Base-by-base conservation (phyloP, 202 grass and related monocot species). In the Bolboschoenoplectus hybrid region DNA sequence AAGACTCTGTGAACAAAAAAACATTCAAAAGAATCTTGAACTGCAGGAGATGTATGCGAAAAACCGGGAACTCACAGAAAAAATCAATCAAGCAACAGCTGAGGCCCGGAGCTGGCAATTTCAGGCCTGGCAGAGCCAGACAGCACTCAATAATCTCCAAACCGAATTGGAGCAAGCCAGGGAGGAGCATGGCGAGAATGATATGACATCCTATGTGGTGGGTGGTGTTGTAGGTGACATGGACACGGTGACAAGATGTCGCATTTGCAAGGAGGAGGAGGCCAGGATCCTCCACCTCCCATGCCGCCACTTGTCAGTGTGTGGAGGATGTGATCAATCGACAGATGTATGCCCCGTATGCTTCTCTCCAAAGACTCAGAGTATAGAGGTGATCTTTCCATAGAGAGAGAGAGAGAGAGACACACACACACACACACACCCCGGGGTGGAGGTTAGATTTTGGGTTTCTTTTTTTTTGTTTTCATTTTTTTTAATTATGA, bases 251-350 rank as follows among this genome's bases (percentile, higher is more conserved):
- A 40, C 52, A 58, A 79, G 53, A 58, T 79, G 75, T n/a, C 7
- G 8, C 14, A 14, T 79, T 34, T 79, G 75, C 60, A 55, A 79
- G 53, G 55, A 5, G 13, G 35, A 19, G 35, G 52, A 57, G 14
- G 75, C 75, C 53, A 60, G 14, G 16, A 79, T 79, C 34, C 35
- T 79, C 52, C 34, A 58, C 7, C 52, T 79, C 75, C 75, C 52
- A 26, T 79, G 75, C 35, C 35, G 14, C 19, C 75, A 79, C 36
- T 14, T 79, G 75, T 79, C 75, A 58, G 75, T 79, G 14, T 79
- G 52, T 53, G 7, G 3, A 58, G 13, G 34, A 35, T 79, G 74
- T 8, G 51, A 58, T 79, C 51, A n/a, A 39, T 58, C 74, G 0
- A 17, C 58, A 17, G 14, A n/a, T 17, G 74, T 12, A 17, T 79